Evolutionary conservation across 495 filamentous ascomycete species (phyloP), one percentile per base, ranked within the genome.

Genomic region (Lophiotrema nucula): DNA sequence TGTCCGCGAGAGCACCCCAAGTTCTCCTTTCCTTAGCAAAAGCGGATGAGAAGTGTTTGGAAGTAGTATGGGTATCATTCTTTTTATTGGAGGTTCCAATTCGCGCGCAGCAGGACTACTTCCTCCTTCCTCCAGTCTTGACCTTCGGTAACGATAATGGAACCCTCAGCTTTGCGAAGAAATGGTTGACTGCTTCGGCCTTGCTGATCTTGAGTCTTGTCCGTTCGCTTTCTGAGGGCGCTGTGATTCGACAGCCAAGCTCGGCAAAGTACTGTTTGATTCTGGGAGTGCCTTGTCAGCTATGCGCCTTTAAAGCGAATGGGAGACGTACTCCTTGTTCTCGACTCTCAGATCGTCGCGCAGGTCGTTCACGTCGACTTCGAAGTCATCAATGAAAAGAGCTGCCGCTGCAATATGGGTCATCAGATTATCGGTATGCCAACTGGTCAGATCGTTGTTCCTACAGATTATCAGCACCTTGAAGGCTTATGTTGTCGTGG

Each of bases 71-170:
- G n/a, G n/a, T n/a, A n/a, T n/a, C n/a, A n/a, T n/a, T n/a, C n/a
- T n/a, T n/a, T n/a, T n/a, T n/a, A n/a, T n/a, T n/a, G n/a, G n/a
- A n/a, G n/a, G n/a, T n/a, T n/a, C n/a, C n/a, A n/a, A n/a, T n/a
- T n/a, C n/a, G n/a, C n/a, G n/a, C n/a, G n/a, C n/a, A n/a, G n/a
- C n/a, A n/a, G n/a, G n/a, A n/a, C n/a, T 35, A 35, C 27, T 39
- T 51, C 6, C 28, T 47, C 2, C 19, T 1, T 18, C 2, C 6
- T 15, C 56, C 39, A 12, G 11, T 44, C 6, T 11, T 26, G 4
- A 51, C 49, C 74, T 83, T 87, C 0, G 93, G 93, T 67, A 97
- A 96, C 53, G 86, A 80, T 53, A 96, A 73, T 1, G 95, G 95
- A 48, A 96, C 64, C 58, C 77, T 84, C 60, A 98, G 75, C 53